A percentile compares a stretch with the other conserved stretches of the same genome.
Conservation (phyloP, 2,329 filamentous ascomycete species). For the Aaosphaeria arxii region DNA sequence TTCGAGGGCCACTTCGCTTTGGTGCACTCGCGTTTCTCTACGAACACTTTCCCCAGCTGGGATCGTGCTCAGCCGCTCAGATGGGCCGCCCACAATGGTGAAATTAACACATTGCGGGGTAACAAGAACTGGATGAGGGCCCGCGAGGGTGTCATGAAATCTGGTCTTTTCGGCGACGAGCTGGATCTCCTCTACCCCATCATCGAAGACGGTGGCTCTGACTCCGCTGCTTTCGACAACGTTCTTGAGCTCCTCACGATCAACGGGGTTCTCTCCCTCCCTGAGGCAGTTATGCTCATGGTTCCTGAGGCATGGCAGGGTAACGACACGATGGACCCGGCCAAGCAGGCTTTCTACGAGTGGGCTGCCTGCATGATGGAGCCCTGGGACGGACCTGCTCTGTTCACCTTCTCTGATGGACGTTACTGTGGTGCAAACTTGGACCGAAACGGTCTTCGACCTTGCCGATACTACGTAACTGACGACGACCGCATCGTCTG, state of each 20-base stretch:
- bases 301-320: constrained; percentile 98
- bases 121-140: constrained; percentile 99
- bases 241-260: constrained; percentile 91
- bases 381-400: constrained; percentile 93
- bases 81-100: constrained; percentile 97
- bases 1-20: constrained; percentile 97
- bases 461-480: constrained; percentile 95
- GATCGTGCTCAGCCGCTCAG: constrained; percentile 93
- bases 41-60: constrained; percentile 98
- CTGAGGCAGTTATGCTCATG: constrained; percentile 98
- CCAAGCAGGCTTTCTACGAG: constrained; percentile 96
- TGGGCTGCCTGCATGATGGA: constrained; percentile 99
- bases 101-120: constrained; percentile 94
- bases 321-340: constrained; percentile 85
- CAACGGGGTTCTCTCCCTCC: constrained; percentile 91
- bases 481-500: constrained; percentile 97
- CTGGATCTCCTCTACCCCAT: constrained; percentile 89
- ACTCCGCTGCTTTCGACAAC: constrained; percentile 96
- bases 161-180: constrained; percentile 87
- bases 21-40: constrained; percentile 95
- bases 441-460: constrained; percentile 90
- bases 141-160: constrained; percentile 91
- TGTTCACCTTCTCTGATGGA: constrained; percentile 96
- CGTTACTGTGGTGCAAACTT: constrained; percentile 96
- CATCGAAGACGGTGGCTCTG: constrained; percentile 93